These are phyloP conservation scores for Rhynchospora breviuscula DNA, from an alignment of 176 grass and related monocot species.

Conservation along the genomic window DNA sequence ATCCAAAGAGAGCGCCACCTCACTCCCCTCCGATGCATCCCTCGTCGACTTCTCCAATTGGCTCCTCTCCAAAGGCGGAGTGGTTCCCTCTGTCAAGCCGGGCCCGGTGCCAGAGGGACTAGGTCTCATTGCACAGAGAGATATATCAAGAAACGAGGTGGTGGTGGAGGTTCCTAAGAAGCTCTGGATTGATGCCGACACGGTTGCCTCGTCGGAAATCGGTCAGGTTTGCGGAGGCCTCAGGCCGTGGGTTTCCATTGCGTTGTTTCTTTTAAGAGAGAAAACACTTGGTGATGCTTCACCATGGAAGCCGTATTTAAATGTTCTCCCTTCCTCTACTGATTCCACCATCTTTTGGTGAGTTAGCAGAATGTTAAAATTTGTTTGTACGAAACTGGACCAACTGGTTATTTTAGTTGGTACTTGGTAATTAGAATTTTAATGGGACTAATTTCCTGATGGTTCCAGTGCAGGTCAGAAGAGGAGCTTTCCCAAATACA, in stretches of 20 bases:
- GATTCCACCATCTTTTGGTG: slow-evolving; percentile 95
- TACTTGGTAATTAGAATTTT: slow-evolving; percentile 14
- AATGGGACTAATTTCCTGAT: slow-evolving; percentile 36
- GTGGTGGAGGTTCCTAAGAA: slow-evolving; percentile 80
- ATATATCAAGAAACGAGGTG: slow-evolving; percentile 59
- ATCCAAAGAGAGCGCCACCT: background rate
- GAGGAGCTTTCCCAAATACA: slow-evolving; percentile 91
- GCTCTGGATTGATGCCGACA: slow-evolving; percentile 86
- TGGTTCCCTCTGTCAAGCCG: slow-evolving; percentile 35
- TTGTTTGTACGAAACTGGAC: background rate
- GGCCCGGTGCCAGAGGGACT: slow-evolving; percentile 60
- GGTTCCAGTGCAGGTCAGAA: slow-evolving; percentile 96
- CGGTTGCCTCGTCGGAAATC: slow-evolving; percentile 61
- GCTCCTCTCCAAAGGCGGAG: slow-evolving; percentile 43
- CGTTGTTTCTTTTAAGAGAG: slow-evolving; percentile 73
- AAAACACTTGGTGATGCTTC: slow-evolving; percentile 44
- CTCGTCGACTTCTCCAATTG: slow-evolving; percentile 65
- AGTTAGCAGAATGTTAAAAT: slow-evolving; percentile 11
- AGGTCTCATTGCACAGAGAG: slow-evolving; percentile 59
- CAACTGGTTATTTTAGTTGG: background rate
- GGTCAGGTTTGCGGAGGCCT: slow-evolving; percentile 44
- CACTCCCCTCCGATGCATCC: slow-evolving; percentile 30
- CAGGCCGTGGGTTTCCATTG: slow-evolving; percentile 65
- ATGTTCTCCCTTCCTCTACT: slow-evolving; percentile 61
- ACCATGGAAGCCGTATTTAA: slow-evolving; percentile 75